Conservation (phyloP, 192 early-diverging fungal species). For the Rhizophagus prolifer region DNA sequence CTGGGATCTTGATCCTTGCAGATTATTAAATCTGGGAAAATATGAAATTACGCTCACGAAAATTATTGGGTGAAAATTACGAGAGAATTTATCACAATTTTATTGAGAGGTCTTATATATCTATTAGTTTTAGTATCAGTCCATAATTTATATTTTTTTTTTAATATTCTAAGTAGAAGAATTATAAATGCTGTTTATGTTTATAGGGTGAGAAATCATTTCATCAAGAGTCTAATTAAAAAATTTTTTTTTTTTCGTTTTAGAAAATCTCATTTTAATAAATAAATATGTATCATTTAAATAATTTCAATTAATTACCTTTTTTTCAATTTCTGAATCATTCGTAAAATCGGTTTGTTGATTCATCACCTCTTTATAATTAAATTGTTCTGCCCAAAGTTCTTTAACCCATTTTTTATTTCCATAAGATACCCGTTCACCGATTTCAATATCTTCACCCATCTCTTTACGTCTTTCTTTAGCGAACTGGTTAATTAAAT, state of each 20-base stretch:
- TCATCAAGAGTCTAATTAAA: not conserved
- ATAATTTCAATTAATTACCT: not conserved
- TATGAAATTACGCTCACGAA: too few relatives aligned
- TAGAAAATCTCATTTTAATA: not conserved
- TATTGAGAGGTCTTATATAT: too few relatives aligned
- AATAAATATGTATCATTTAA: not conserved
- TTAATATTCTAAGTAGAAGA: too few relatives aligned
- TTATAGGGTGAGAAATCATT: not conserved
- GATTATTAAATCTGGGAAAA: too few relatives aligned
- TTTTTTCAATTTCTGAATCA: not conserved
- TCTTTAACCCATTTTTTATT: conserved; percentile 42
- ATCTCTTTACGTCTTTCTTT: conserved; percentile 34
- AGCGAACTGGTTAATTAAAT: conserved; percentile 59
- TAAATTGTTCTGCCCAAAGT: conserved; percentile 42
- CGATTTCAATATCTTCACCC: conserved; percentile 12
- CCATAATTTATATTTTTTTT: too few relatives aligned
- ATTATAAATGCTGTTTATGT: not conserved
- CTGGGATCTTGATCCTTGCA: too few relatives aligned
- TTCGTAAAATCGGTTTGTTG: not conserved
- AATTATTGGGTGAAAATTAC: too few relatives aligned
- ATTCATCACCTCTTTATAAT: conserved; percentile 5
- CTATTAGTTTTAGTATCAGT: too few relatives aligned
- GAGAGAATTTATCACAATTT: too few relatives aligned
- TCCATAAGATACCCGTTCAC: conserved; percentile 34
- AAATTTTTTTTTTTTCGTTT: not conserved